These are phyloP conservation scores for Chrysanthemum lavandulifolium DNA, from an alignment of 129 eudicot species.

Conservation along the genomic window DNA sequence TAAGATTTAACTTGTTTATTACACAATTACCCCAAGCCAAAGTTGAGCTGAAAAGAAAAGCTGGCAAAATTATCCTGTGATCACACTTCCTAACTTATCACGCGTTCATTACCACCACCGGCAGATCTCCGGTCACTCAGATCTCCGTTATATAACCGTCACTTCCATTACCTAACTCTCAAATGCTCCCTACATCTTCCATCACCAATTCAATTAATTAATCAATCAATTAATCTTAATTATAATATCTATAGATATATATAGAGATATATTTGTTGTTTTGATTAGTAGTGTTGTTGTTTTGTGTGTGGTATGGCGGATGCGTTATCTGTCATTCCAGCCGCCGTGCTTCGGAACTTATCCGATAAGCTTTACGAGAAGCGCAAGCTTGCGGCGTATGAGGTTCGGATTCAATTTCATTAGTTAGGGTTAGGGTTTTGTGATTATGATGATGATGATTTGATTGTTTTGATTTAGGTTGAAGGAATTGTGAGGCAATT, in stretches of 20 bases:
- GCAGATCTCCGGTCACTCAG: conserved; percentile 33
- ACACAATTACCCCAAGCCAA: too few species aligned
- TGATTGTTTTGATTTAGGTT: conserved; percentile 51
- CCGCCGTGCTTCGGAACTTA: conserved; percentile 76
- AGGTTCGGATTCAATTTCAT: conserved; percentile 44
- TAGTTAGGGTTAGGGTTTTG: conserved; percentile 16
- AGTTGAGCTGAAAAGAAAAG: not conserved
- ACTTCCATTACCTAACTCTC: too few species aligned
- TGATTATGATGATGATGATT: conserved; percentile 24
- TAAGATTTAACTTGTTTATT: too few species aligned
- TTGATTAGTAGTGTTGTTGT: too few species aligned
- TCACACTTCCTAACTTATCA: conserved; percentile 38
- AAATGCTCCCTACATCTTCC: too few species aligned
- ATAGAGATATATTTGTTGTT: too few species aligned
- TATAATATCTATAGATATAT: not conserved
- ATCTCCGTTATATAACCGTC: not conserved
- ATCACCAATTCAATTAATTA: not conserved
- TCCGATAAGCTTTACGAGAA: conserved; percentile 91
- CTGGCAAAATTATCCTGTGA: conserved; percentile 20
- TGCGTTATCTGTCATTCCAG: conserved; percentile 68
- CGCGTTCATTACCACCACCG: conserved; percentile 25
- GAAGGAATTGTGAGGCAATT: conserved; percentile 91
- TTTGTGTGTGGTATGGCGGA: conserved; percentile 62
- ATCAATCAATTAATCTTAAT: not conserved
- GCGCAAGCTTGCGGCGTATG: conserved; percentile 90